Percentiles rank a stretch among this genome's conserved stretches.
Evolutionary conservation across 202 grass and related monocot genomes (phyloP).

Genomic region (Bolboschoenoplectus hybrid): DNA sequence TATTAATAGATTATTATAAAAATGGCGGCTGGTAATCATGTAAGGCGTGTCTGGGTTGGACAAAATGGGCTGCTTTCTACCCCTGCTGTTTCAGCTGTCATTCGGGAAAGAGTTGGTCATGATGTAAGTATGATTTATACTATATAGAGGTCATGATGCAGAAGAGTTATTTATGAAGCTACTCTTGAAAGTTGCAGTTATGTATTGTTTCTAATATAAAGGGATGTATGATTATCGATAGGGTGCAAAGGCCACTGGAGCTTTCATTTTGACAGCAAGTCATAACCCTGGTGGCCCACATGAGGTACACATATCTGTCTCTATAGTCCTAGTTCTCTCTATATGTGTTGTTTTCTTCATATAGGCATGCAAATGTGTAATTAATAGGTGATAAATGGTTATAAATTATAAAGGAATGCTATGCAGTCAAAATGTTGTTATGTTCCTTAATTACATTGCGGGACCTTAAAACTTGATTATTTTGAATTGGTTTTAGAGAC

Average conservation of each 20-base stretch:
- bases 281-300: conserved; percentile 92
- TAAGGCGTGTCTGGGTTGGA: conserved; percentile 90
- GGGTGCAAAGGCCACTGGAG: conserved; percentile 92
- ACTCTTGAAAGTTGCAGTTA: conserved; percentile 24
- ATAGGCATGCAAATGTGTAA: neutral
- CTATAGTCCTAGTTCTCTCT: conserved; percentile 38
- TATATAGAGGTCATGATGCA: conserved; percentile 28
- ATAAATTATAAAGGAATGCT: conserved; percentile 22
- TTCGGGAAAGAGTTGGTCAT: conserved; percentile 85
- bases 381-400: neutral
- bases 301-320: conserved; percentile 56
- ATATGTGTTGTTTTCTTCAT: neutral
- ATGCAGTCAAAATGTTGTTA: neutral
- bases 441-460: neutral
- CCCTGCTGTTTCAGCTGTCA: conserved; percentile 89
- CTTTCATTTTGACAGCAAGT: conserved; percentile 92
- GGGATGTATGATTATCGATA: conserved; percentile 43
- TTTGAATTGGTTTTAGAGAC: neutral
- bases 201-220: conserved; percentile 30
- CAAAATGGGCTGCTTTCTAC: conserved; percentile 86
- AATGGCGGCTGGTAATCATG: conserved; percentile 96
- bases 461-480: conserved; percentile 16
- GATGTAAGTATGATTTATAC: conserved; percentile 71
- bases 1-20: conserved; percentile 80
- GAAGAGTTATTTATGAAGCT: conserved; percentile 31